Evolutionary conservation across 2,329 filamentous ascomycete genomes (phyloP), one percentile per base, ranked within the genome.

Genomic region (Aspergillus ochraceus): DNA sequence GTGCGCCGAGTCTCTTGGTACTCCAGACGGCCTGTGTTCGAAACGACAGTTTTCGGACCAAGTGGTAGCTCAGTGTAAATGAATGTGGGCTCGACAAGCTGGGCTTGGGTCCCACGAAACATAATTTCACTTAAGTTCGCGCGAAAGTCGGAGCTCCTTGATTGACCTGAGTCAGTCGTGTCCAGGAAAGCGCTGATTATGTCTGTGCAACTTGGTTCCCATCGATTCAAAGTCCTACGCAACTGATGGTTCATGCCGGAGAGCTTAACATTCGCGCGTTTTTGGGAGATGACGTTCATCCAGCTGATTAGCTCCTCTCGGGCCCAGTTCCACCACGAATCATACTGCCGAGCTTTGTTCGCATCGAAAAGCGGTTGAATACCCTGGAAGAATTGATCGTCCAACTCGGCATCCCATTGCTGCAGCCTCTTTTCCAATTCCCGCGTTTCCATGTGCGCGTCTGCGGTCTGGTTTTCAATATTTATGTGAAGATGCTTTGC

Each of bases 251-350:
- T 47, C 17, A 54, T 50, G 1, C 11, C 19, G 8, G 46, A 22
- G 39, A 46, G 22, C 11, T 17, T 24, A 2, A 20, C 36, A 22
- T 54, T 47, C 1, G 30, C 45, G 29, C 52, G 46, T 10, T 32
- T 20, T 11, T 57, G 24, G 1, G 14, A 54, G 9, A 57, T 22
- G 10, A 60, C 54, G 8, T 56, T 52, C 19, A 64, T 26, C 51
- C 62, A 60, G 10, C 52, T 51, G 11, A 65, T 49, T 22, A 66
- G 57, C 2, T 72, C 72, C 57, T 75, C 67, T 0, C 66, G 55
- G 2, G 58, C 71, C 73, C 73, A 76, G 54, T 76, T 77, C 75
- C 75, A 77, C 56, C 63, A 73, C 2, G 73, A 77, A 46, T 75
- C 64, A 60, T 72, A 77, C 3, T 56, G 49, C 1, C 75, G 68